Evolutionary conservation across 2,329 filamentous ascomycete genomes (phyloP).

Genomic region (Cercospora zeina): DNA sequence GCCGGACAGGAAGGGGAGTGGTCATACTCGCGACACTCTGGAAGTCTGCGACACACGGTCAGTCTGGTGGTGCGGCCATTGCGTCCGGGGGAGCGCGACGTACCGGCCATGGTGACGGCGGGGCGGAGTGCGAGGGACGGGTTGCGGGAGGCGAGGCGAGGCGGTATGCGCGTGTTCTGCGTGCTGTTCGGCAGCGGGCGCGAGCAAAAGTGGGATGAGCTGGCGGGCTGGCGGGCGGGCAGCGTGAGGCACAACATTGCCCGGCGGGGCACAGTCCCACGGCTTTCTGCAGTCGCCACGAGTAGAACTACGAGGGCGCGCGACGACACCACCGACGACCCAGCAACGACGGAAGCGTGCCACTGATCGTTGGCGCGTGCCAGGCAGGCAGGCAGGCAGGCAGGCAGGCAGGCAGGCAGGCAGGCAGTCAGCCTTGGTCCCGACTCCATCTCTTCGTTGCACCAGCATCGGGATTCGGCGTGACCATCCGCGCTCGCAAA

Average conservation of each 20-base stretch:
- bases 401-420: too few species aligned
- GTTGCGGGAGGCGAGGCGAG: neutral
- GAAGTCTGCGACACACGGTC: conserved; percentile 35
- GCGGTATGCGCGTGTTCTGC: neutral
- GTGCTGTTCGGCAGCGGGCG: neutral
- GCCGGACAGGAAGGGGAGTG: neutral
- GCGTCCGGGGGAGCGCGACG: neutral
- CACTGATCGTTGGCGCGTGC: neutral
- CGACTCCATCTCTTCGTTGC: neutral
- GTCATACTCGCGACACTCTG: conserved; percentile 38
- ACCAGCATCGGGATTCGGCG: neutral
- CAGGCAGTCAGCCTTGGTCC: neutral
- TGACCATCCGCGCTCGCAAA: conserved; percentile 10
- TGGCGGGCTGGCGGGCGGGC: neutral
- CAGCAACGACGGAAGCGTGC: neutral
- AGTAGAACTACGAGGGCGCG: neutral
- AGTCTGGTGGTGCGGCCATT: neutral
- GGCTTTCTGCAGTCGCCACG: neutral
- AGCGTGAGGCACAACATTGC: neutral
- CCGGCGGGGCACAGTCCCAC: neutral
- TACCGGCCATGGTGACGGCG: conserved; percentile 9
- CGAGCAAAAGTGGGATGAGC: neutral
- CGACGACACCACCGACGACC: neutral
- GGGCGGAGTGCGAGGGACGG: neutral
- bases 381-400: too few species aligned